Evolutionary conservation across 345 rosid genomes (phyloP).

Genomic region (Nasturtium officinale): DNA sequence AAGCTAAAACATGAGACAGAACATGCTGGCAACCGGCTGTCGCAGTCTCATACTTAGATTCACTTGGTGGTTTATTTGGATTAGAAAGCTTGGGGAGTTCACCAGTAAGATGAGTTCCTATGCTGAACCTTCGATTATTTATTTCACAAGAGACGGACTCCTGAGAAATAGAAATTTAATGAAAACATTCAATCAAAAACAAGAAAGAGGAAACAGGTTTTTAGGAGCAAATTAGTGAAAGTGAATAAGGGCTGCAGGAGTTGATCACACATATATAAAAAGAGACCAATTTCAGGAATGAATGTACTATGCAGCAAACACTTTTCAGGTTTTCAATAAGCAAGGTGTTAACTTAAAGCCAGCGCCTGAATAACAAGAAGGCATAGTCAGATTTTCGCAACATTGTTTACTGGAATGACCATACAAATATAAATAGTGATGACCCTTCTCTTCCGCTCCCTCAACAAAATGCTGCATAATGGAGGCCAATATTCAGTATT

Average conservation of each 20-base stretch:
- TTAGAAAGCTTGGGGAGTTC: constrained; percentile 40
- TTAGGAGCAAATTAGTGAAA: constrained; percentile 16
- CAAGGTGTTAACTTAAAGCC: neutral
- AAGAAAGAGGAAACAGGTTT: constrained; percentile 11
- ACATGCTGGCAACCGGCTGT: constrained; percentile 66
- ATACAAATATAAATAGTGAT: neutral
- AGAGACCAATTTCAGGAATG: constrained; percentile 3
- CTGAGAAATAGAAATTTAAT: constrained; percentile 47
- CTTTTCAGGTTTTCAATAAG: constrained; percentile 3
- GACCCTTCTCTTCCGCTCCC: neutral
- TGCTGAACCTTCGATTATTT: constrained; percentile 31
- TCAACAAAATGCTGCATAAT: neutral
- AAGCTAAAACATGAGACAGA: constrained; percentile 61
- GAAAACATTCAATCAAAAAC: neutral
- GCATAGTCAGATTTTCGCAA: constrained; percentile 1
- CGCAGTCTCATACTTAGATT: constrained; percentile 41
- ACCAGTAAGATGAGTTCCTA: constrained; percentile 47
- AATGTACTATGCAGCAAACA: constrained; percentile 10
- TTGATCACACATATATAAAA: neutral
- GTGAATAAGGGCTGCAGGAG: neutral
- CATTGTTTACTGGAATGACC: neutral
- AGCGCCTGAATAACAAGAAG: constrained; percentile 4
- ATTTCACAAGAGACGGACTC: constrained; percentile 47
- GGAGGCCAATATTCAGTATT: constrained; percentile 1
- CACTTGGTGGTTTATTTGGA: constrained; percentile 48